Percentiles rank a stretch among this genome's conserved stretches.
Conservation (phyloP, 768 basidiomycete genomes). For the Auricularia auricula-judae region DNA sequence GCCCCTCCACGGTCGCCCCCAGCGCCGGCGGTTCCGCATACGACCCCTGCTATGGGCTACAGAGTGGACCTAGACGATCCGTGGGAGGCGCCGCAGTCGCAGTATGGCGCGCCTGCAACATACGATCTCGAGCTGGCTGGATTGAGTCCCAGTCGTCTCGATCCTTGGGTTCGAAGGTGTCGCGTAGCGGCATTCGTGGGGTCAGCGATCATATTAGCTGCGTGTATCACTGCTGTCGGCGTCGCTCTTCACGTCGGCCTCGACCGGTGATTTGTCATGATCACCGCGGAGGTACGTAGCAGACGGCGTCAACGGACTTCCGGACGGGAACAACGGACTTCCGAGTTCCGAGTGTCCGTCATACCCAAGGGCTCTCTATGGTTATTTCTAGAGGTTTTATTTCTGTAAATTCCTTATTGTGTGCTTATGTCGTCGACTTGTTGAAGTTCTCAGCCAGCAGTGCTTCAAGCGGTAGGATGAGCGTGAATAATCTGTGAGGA, state of each 20-base stretch:
- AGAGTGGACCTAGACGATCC: not conserved
- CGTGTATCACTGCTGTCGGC: conserved; percentile 41
- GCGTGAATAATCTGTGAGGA: no score
- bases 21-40: not conserved
- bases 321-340: no score
- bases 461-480: no score
- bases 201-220: conserved; percentile 36
- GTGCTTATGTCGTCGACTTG: no score
- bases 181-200: conserved; percentile 52
- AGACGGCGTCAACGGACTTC: no score
- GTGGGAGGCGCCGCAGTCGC: not conserved
- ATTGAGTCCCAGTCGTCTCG: not conserved
- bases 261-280: no score
- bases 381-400: no score
- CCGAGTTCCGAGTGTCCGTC: no score
- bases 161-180: conserved; percentile 18
- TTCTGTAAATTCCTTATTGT: no score
- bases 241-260: conserved; percentile 19
- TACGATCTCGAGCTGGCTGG: not conserved
- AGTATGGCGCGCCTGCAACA: not conserved
- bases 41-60: not conserved
- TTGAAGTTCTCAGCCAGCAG: no score
- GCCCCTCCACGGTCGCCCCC: not conserved
- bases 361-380: no score
- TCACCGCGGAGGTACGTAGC: no score